Conservation (phyloP, 257 asterid genomes). For the Rehmannia glutinosa region DNA sequence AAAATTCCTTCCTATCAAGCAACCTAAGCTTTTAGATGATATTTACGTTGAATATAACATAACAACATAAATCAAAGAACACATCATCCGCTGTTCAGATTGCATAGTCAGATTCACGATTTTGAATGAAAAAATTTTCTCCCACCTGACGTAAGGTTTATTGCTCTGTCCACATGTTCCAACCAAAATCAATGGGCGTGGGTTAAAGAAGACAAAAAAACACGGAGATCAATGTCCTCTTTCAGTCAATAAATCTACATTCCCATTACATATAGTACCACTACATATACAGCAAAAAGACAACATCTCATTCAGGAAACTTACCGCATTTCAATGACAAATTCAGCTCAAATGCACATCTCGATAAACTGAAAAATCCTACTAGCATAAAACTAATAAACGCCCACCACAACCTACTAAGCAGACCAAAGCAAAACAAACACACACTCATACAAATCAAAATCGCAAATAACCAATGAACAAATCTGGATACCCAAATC, state of each 20-base stretch:
- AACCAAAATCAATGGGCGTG: neutral
- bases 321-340: neutral
- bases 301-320: neutral
- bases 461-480: constrained; percentile 2
- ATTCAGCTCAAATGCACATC: constrained; percentile 10
- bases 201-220: neutral
- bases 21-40: neutral
- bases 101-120: neutral
- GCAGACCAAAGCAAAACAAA: neutral
- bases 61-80: neutral
- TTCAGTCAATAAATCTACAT: constrained; percentile 14
- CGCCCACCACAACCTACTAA: neutral
- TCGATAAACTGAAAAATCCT: neutral
- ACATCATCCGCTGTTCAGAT: neutral
- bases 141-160: constrained; percentile 1
- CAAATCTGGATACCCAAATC: constrained; percentile 22
- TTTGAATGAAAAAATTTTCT: neutral
- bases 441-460: constrained; percentile 2
- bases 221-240: neutral
- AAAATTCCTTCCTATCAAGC: constrained; percentile 2
- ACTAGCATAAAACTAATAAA: neutral
- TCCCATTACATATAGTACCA: constrained; percentile 9
- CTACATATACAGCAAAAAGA: neutral
- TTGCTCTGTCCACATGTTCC: neutral
- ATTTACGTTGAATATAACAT: neutral